Evolutionary conservation across 768 basidiomycete species (phyloP), one percentile per base, ranked within the genome.

Genomic region (Suillus alpinus): DNA sequence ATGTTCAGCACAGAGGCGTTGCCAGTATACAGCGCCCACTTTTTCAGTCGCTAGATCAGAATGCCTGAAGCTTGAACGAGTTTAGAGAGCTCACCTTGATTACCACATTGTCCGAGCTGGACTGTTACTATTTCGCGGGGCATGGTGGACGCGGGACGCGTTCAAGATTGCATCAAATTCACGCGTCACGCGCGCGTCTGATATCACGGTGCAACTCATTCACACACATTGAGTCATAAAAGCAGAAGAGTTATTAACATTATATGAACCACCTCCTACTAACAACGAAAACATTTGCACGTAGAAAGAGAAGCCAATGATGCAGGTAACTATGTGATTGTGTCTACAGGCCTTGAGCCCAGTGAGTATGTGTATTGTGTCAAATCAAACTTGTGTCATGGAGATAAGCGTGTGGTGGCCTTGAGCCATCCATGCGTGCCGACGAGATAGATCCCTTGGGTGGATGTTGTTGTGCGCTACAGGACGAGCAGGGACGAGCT

Each of bases 1-100:
- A 75, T 99, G 97, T 76, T 99, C 97, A 18, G 94, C 93, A 68
- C 97, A 98, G 18, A 99, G 85, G 49, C 96, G 90, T 68, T 98
- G 95, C 97, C 97, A 99, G 78, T 90, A 99, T 64, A 97, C 95
- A 57, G 93, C 89, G 50, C 95, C 94, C 88, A 98, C 96, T 98
- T 74, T 36, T 52, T 61, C 43, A 49, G 59, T 53, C 40, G 31
- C 50, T 37, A 41, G 61, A 61, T 34, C 20, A 49, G 46, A 53
- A 55, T 37, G 59, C 32, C 63, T 52, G 43, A 56, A 68, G 32
- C 61, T 65, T 63, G 20, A 36, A 29, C 18, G 36, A 7, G 52
- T 39, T 50, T 31, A 56, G 60, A 62, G 58, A 47, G 68, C 87
- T 71, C 71, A 92, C 93, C 90, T 80, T 94, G 92, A 73, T 95